These are phyloP conservation scores for Wickerhamiella azyma DNA, from an alignment of 805 yeast genomes.

Conservation along the genomic window DNA sequence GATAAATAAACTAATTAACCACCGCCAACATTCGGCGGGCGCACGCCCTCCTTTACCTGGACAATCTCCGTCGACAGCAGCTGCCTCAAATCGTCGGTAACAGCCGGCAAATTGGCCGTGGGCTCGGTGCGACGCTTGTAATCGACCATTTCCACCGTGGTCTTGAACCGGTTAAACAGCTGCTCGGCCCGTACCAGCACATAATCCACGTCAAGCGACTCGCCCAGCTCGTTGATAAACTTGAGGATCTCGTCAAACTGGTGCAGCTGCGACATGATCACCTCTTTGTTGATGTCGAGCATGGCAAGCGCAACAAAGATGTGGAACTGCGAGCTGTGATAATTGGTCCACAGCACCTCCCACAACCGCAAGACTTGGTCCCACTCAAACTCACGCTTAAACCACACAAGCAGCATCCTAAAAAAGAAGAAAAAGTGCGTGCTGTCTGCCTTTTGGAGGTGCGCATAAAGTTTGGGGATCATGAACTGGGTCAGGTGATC, in stretches of 20 bases:
- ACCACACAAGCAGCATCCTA: constrained; percentile 92
- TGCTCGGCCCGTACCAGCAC: constrained; percentile 73
- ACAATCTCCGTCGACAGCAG: constrained; percentile 49
- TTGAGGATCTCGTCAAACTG: constrained; percentile 85
- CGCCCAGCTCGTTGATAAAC: constrained; percentile 81
- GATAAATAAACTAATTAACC: constrained; percentile 17
- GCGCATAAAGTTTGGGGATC: constrained; percentile 73
- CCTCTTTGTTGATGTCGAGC: constrained; percentile 72
- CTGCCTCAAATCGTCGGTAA: constrained; percentile 40
- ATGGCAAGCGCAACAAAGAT: constrained; percentile 78
- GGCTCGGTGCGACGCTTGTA: constrained; percentile 18
- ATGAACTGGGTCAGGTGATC: constrained; percentile 79
- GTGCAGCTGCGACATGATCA: constrained; percentile 56
- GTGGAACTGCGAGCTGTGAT: constrained; percentile 73
- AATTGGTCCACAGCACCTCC: constrained; percentile 89
- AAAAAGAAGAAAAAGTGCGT: constrained; percentile 86
- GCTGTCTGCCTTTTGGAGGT: constrained; percentile 76
- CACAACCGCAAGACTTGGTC: constrained; percentile 66
- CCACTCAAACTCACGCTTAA: constrained; percentile 78
- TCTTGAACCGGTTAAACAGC: constrained; percentile 63
- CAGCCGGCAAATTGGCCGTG: constrained; percentile 15
- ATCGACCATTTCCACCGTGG: constrained; percentile 70
- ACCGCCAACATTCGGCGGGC: constrained; percentile 28
- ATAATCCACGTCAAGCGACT: constrained; percentile 61
- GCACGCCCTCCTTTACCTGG: constrained; percentile 43